Conservation (phyloP, 2,329 filamentous ascomycete genomes). For the Zasmidium cellare region DNA sequence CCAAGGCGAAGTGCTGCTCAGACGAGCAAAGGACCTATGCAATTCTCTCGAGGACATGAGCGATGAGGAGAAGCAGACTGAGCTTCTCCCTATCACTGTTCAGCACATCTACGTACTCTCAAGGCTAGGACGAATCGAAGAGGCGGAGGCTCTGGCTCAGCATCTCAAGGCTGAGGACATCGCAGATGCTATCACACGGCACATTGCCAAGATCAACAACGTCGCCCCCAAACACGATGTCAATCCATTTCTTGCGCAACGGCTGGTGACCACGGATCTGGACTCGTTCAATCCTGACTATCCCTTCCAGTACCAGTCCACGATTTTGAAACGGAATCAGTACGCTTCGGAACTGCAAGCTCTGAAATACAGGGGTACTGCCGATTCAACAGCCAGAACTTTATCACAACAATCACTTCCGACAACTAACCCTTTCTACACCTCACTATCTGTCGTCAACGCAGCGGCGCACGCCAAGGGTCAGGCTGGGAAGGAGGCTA, state of each 20-base stretch:
- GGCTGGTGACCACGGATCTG: constrained; percentile 58
- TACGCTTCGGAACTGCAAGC: constrained; percentile 65
- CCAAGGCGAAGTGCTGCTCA: constrained; percentile 66
- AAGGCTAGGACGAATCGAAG: constrained; percentile 63
- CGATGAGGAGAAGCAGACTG: constrained; percentile 71
- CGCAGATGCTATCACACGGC: constrained; percentile 64
- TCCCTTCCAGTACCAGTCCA: constrained; percentile 71
- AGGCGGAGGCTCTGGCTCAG: constrained; percentile 64
- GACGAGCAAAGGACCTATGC: constrained; percentile 70
- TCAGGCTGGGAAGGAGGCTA: constrained; percentile 62
- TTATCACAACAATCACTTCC: constrained; percentile 50
- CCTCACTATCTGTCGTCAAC: constrained; percentile 63
- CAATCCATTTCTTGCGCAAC: constrained; percentile 70
- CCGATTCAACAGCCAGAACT: constrained; percentile 53
- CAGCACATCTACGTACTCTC: constrained; percentile 74
- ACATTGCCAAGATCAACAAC: constrained; percentile 68
- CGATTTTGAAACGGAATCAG: constrained; percentile 61
- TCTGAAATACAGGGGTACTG: constrained; percentile 68
- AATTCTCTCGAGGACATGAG: constrained; percentile 70
- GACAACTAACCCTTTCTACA: constrained; percentile 40
- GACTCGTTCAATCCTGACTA: constrained; percentile 59
- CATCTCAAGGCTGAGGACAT: constrained; percentile 65
- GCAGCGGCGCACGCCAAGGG: constrained; percentile 73
- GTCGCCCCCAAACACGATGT: constrained; percentile 47
- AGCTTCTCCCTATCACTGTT: constrained; percentile 72